A percentile compares a stretch with the other conserved stretches of the same genome.
Conservation (phyloP, 108 stramenopile species). For the Thalassiosira profunda region DNA sequence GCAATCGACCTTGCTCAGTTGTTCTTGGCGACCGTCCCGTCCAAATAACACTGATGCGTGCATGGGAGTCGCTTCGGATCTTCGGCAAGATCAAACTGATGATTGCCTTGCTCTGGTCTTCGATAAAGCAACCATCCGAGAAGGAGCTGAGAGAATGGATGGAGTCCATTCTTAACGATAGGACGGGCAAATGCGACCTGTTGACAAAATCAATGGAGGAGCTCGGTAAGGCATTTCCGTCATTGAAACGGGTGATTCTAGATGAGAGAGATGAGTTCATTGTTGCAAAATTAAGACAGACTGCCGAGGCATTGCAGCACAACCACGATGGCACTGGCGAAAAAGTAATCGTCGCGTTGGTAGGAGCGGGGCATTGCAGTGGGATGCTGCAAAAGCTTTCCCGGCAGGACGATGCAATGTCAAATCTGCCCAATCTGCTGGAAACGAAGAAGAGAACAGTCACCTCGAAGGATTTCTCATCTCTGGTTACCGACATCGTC, state of each 20-base stretch:
- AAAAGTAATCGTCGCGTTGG: slow-evolving; percentile 70
- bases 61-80: slow-evolving; percentile 77
- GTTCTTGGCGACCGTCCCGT: slow-evolving; percentile 87
- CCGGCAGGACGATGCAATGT: slow-evolving; percentile 13
- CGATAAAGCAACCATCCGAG: slow-evolving; percentile 66
- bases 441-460: slow-evolving; percentile 38
- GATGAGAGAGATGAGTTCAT: slow-evolving; percentile 87
- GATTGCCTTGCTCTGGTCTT: slow-evolving; percentile 67
- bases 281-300: slow-evolving; percentile 80
- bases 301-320: slow-evolving; percentile 32
- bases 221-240: slow-evolving; percentile 70
- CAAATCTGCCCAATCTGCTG: slow-evolving; percentile 24
- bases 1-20: slow-evolving; percentile 41
- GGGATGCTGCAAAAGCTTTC: slow-evolving; percentile 57
- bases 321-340: slow-evolving; percentile 9
- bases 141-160: slow-evolving; percentile 87
- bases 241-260: slow-evolving; percentile 72
- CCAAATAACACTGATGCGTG: slow-evolving; percentile 65
- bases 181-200: slow-evolving; percentile 63
- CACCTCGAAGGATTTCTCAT: slow-evolving; percentile 11
- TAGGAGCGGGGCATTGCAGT: slow-evolving; percentile 85
- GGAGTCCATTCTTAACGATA: slow-evolving; percentile 65
- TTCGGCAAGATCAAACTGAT: slow-evolving; percentile 79
- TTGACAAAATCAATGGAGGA: slow-evolving; percentile 81
- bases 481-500: slow-evolving; percentile 30